Base-by-base conservation (phyloP, 768 basidiomycete species). In the Rubroboletus pulcherrimus region DNA sequence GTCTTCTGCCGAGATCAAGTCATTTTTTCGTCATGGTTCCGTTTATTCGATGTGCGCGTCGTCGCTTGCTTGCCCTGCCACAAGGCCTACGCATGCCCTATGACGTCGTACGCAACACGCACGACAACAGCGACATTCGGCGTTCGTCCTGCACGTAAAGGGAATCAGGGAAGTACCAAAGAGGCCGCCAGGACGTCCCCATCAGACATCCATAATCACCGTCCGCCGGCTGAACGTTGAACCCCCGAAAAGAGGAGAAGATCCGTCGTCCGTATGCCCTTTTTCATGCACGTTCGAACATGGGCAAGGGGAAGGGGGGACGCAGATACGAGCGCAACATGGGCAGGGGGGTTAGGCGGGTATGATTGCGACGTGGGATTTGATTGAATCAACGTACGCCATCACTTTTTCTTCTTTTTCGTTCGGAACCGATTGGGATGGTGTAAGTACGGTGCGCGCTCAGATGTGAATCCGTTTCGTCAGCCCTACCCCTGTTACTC, bases 101-200 rank as follows among this genome's bases (percentile, higher is more conserved):
- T 69, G 59, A 67, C 66, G 64, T 63, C 26, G 56, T 44, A 42
- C 42, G 41, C 43, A 46, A 35, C 49, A 54, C 40, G 34, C 63
- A 58, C 35, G 26, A 52, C 51, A 17, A 55, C 31, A 31, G 46
- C 48, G 42, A 31, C 35, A 35, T 56, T 54, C 29, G 33, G 47
- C 37, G 49, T 44, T 30, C 43, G n/a, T 39, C 38, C 24, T 50
- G 58, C 58, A 68, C 66, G 66, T 68, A 66, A 66, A 54, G 26
- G 48, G 29, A 51, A 56, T 41, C 48, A 58, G 41, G 48, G 43
- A 54, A 62, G 47, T 33, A 33, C 8, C 49, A 37, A 51, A 38
- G 1, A 35, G 59, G 51, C 51, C 57, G 31, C 59, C 42, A 29
- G 34, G 41, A n/a, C 46, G 31, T 45, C 31, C 44, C 41, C 47